Conservation (phyloP, 2,329 filamentous ascomycete species). For the Penicillium aurantiogriseum region DNA sequence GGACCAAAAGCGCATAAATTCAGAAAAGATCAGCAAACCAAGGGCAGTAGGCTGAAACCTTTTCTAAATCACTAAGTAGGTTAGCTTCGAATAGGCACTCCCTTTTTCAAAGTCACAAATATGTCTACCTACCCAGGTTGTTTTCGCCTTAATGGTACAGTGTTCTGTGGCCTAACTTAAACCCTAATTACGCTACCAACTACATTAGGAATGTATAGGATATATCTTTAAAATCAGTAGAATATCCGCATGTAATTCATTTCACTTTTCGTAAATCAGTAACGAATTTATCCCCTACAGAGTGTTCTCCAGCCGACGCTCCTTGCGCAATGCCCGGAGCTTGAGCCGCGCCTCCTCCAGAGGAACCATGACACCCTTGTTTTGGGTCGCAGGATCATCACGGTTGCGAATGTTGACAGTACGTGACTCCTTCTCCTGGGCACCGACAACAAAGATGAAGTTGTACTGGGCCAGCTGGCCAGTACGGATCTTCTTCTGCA, state of each 20-base stretch:
- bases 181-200: background rate
- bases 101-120: background rate
- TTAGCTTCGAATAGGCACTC: too few relatives aligned
- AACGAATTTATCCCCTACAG: slow-evolving; percentile 29
- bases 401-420: slow-evolving; percentile 65
- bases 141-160: slow-evolving; percentile 2
- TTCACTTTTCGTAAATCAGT: slow-evolving; percentile 17
- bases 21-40: background rate
- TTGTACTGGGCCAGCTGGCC: slow-evolving; percentile 52
- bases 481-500: slow-evolving; percentile 53
- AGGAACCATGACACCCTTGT: slow-evolving; percentile 60
- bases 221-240: slow-evolving; percentile 4
- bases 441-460: slow-evolving; percentile 61
- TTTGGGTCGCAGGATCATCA: slow-evolving; percentile 61
- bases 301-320: slow-evolving; percentile 44
- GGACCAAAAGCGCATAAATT: too few relatives aligned
- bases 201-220: background rate
- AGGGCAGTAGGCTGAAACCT: background rate
- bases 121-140: background rate
- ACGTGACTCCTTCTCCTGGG: slow-evolving; percentile 58
- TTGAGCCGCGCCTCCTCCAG: slow-evolving; percentile 59
- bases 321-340: slow-evolving; percentile 48
- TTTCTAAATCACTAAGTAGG: too few relatives aligned
- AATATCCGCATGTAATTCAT: slow-evolving; percentile 13
- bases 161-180: background rate